These are phyloP conservation scores for Alternaria metachromatica DNA, from an alignment of 2,329 filamentous ascomycete species.

Conservation along the genomic window DNA sequence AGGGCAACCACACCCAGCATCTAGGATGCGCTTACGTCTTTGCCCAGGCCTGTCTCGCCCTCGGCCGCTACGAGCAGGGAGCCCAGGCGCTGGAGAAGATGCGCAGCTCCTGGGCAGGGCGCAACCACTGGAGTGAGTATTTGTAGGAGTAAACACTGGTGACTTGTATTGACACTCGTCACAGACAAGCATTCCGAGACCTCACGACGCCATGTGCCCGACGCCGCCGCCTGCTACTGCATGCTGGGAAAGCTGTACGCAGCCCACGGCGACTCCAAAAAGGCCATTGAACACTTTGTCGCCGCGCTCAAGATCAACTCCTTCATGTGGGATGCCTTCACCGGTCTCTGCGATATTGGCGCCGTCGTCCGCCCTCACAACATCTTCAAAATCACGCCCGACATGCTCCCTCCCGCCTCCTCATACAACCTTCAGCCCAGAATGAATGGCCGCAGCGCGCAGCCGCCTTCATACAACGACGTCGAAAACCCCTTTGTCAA, in stretches of 20 bases:
- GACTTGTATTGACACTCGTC: slow-evolving; percentile 15
- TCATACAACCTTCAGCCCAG: slow-evolving; percentile 51
- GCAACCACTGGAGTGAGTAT: slow-evolving; percentile 76
- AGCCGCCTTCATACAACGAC: slow-evolving; percentile 37
- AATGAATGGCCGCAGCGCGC: slow-evolving; percentile 52
- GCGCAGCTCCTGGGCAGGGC: slow-evolving; percentile 74
- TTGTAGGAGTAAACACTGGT: background rate
- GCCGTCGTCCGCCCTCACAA: slow-evolving; percentile 81
- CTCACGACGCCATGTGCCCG: slow-evolving; percentile 75
- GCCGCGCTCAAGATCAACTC: slow-evolving; percentile 89
- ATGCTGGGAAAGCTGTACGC: slow-evolving; percentile 87
- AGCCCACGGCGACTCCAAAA: slow-evolving; percentile 78
- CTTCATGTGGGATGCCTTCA: slow-evolving; percentile 98
- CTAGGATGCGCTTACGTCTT: slow-evolving; percentile 90
- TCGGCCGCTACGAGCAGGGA: slow-evolving; percentile 82
- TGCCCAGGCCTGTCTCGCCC: slow-evolving; percentile 82
- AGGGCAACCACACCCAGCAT: slow-evolving; percentile 74
- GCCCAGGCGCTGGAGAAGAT: slow-evolving; percentile 84
- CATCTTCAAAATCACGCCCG: slow-evolving; percentile 78
- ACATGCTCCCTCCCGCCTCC: slow-evolving; percentile 58
- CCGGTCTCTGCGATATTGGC: slow-evolving; percentile 81
- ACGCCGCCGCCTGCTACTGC: slow-evolving; percentile 82
- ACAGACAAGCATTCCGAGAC: slow-evolving; percentile 76
- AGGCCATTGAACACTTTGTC: slow-evolving; percentile 85
- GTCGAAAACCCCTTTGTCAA: slow-evolving; percentile 58